phyloP scores from a whole-genome alignment of 768 basidiomycete species.

The Coprinopsis strossmayeri region DNA sequence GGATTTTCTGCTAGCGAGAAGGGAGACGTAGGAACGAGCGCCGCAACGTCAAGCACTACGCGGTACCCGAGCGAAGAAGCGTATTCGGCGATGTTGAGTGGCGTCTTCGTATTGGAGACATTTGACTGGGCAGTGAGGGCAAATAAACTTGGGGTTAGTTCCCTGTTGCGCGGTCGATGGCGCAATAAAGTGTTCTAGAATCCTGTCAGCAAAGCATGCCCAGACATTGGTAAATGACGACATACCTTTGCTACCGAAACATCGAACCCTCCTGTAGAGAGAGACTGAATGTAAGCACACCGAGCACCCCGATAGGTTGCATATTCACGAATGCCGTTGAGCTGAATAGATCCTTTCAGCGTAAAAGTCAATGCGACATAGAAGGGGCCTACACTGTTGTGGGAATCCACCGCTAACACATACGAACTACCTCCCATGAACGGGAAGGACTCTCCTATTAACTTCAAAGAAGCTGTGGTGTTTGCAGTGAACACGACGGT shows the following conservation, averaged over 20 bases:
- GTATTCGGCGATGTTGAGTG: constrained; percentile 56
- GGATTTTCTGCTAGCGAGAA: constrained; percentile 60
- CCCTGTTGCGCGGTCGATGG: constrained; percentile 38
- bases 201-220: not conserved
- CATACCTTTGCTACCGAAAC: constrained; percentile 51
- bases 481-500: constrained; percentile 81
- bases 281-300: constrained; percentile 61
- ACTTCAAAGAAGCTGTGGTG: constrained; percentile 71
- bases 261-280: constrained; percentile 60
- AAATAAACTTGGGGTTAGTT: constrained; percentile 53
- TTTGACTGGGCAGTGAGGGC: constrained; percentile 80
- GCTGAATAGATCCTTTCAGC: constrained; percentile 18
- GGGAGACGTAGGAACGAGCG: constrained; percentile 64
- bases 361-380: not conserved
- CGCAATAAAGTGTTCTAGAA: constrained; percentile 47
- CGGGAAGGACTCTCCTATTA: constrained; percentile 77
- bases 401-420: constrained; percentile 71
- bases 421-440: constrained; percentile 53
- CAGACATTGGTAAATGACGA: not conserved
- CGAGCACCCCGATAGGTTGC: constrained; percentile 48
- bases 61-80: constrained; percentile 66
- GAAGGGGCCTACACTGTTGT: constrained; percentile 57
- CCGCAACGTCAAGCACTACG: constrained; percentile 78
- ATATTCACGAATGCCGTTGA: constrained; percentile 73
- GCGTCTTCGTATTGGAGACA: constrained; percentile 68